Evolutionary conservation across 2,329 filamentous ascomycete species (phyloP), one percentile per base, ranked within the genome.

Genomic region (Whalleya microplaca): DNA sequence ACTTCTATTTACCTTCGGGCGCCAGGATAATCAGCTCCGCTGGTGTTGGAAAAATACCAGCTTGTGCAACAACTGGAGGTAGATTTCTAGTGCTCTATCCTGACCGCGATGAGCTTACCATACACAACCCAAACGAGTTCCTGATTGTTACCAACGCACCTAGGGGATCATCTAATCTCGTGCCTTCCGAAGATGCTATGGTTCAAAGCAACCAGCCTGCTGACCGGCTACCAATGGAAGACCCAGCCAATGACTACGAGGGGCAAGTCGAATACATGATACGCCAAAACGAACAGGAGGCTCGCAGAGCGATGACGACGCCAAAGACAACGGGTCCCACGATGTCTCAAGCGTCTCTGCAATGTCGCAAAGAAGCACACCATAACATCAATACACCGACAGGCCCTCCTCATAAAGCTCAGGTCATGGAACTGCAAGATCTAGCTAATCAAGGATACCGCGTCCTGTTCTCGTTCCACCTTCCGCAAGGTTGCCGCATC

Each of bases 81-180:
- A 21, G 14, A 12, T 59, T 55, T 41, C 49, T 21, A 1, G 10
- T 59, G 8, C 8, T 49, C 10, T 45, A 48, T 19, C 49, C 50
- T 14, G 8, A 16, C 2, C 14, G 21, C 23, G 23, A 27, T 19
- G 7, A n/a, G 10, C 37, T 41, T 10, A 12, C 29, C 5, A 19
- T 48, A 14, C 19, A 14, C 5, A 20, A 47, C 3, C 9, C 40
- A 21, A 12, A 44, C 8, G 16, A 47, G 3, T 44, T 50, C 14
- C 18, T 44, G 3, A 43, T 59, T 7, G 50, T 48, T 12, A 32
- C 50, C n/a, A 59, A 55, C 40, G 21, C 41, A n/a, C 29, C 41
- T 4, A 51, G 19, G 16, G n/a, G n/a, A n/a, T n/a, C n/a, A n/a
- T n/a, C n/a, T 16, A 37, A 37, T 12, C 32, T 37, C 3, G 7